Percentiles rank a stretch among this genome's conserved stretches.
These are phyloP conservation scores for Boletus edulis DNA, from an alignment of 768 basidiomycete species.

Conservation along the genomic window DNA sequence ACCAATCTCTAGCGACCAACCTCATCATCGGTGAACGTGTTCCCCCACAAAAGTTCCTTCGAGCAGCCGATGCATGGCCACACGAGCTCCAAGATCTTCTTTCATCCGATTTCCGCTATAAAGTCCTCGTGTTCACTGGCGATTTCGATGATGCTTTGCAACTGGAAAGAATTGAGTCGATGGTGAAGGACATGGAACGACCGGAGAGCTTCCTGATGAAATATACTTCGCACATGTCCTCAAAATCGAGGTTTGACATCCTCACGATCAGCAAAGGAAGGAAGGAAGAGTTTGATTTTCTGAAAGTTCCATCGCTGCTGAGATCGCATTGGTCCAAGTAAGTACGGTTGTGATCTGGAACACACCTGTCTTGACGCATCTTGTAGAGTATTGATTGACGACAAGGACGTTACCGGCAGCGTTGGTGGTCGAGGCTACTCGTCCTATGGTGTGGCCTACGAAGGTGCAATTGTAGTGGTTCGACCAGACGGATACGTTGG, in stretches of 20 bases:
- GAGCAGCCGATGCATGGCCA: constrained; percentile 45
- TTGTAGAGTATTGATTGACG: constrained; percentile 61
- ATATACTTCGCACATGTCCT: constrained; percentile 21
- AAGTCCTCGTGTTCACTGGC: constrained; percentile 46
- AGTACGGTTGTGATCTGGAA: constrained; percentile 4
- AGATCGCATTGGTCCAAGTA: constrained; percentile 44
- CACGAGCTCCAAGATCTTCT: constrained; percentile 50
- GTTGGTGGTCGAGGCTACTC: constrained; percentile 55
- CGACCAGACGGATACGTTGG: constrained; percentile 56
- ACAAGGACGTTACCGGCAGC: constrained; percentile 40
- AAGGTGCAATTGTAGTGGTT: constrained; percentile 30
- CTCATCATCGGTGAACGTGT: constrained; percentile 51
- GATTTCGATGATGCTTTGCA: constrained; percentile 27
- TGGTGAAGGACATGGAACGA: constrained; percentile 29
- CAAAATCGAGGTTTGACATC: constrained; percentile 30
- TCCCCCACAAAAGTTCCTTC: constrained; percentile 44
- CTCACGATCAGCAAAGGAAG: constrained; percentile 25
- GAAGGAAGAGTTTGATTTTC: constrained; percentile 35
- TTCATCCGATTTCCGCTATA: constrained; percentile 47
- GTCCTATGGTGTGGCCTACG: constrained; percentile 43
- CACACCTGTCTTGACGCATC: background rate
- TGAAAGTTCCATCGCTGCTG: constrained; percentile 32
- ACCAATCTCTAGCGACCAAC: constrained; percentile 38
- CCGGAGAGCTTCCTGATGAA: constrained; percentile 26
- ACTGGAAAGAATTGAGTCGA: constrained; percentile 17